These are phyloP conservation scores for Setomelanomma holmii DNA, from an alignment of 2,329 filamentous ascomycete genomes.

Conservation along the genomic window DNA sequence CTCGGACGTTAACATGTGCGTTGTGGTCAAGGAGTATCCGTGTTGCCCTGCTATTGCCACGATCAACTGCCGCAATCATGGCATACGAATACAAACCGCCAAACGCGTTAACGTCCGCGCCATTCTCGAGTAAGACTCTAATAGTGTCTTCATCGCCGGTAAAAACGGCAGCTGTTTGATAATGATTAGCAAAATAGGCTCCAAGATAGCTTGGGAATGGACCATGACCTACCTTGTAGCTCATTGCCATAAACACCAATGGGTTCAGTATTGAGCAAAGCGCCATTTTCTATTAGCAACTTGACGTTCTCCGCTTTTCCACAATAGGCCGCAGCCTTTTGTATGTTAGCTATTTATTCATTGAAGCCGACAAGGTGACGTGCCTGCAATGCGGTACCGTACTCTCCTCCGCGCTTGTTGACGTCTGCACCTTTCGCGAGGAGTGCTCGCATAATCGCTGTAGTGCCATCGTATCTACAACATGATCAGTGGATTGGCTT, in stretches of 20 bases:
- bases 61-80: conserved; percentile 23
- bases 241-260: conserved; percentile 27
- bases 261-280: conserved; percentile 24
- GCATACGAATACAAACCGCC: conserved; percentile 25
- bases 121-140: conserved; percentile 22
- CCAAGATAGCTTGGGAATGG: background rate
- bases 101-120: conserved; percentile 26
- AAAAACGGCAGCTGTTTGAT: conserved; percentile 17
- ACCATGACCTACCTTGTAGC: conserved; percentile 13
- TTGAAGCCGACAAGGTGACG: background rate
- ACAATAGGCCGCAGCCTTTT: conserved; percentile 14
- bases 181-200: background rate
- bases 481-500: background rate
- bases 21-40: conserved; percentile 24
- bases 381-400: conserved; percentile 29
- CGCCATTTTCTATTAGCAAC: conserved; percentile 29
- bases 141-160: conserved; percentile 24
- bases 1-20: conserved; percentile 29
- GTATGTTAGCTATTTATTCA: background rate
- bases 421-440: conserved; percentile 28
- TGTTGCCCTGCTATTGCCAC: conserved; percentile 17
- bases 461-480: conserved; percentile 25
- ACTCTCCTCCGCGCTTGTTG: conserved; percentile 27
- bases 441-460: conserved; percentile 22
- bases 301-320: conserved; percentile 27